Conservation (phyloP, 768 basidiomycete species). For the Stropharia rugosoannulata region DNA sequence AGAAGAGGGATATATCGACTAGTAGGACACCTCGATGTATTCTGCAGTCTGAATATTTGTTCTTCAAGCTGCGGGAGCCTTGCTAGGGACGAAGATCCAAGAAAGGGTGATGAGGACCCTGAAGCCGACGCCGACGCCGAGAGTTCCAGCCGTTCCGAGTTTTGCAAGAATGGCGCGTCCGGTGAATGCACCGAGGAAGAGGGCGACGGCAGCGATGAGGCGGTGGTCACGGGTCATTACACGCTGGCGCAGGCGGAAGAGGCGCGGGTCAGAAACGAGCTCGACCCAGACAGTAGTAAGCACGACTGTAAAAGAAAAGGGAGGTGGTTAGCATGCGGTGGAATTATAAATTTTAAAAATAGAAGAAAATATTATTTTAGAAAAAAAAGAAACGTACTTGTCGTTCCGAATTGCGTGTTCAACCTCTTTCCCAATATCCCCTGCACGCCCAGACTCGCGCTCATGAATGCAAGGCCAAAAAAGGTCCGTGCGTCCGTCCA, state of each 20-base stretch:
- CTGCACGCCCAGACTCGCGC: slow-evolving; percentile 80
- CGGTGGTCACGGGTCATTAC: slow-evolving; percentile 71
- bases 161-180: slow-evolving; percentile 58
- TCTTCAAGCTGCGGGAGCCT: neutral
- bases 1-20: too few relatives aligned
- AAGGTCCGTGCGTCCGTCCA: slow-evolving; percentile 42
- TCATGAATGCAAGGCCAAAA: slow-evolving; percentile 76
- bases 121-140: slow-evolving; percentile 67
- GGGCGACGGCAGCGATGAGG: slow-evolving; percentile 56
- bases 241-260: slow-evolving; percentile 51
- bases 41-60: too few relatives aligned
- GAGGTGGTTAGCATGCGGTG: neutral
- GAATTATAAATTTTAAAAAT: neutral
- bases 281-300: slow-evolving; percentile 91
- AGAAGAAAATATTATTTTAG: neutral
- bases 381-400: slow-evolving; percentile 47
- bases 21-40: too few relatives aligned
- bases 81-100: slow-evolving; percentile 66
- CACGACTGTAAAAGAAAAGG: slow-evolving; percentile 53
- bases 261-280: slow-evolving; percentile 75
- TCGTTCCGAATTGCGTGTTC: slow-evolving; percentile 78
- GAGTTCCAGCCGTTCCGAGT: slow-evolving; percentile 59
- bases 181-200: slow-evolving; percentile 77
- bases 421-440: slow-evolving; percentile 85
- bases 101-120: slow-evolving; percentile 58